phyloP scores from a whole-genome alignment of 1,284 basidiomycete genomes.

The Schizophyllum amplum region DNA sequence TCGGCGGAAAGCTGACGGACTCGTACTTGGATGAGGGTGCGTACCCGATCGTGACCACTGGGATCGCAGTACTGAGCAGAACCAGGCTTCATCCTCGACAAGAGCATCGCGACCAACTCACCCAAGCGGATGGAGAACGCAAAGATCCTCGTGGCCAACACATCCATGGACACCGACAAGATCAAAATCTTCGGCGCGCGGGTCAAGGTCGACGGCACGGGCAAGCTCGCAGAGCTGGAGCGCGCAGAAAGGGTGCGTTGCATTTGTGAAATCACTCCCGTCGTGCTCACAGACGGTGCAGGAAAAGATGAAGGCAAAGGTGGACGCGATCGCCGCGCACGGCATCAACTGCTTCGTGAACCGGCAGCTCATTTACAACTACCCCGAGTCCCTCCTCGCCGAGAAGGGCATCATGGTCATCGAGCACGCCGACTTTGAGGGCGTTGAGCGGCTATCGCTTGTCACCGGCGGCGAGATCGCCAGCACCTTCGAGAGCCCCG shows the following conservation, averaged over 20 bases:
- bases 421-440: slow-evolving; percentile 99
- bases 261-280: background rate
- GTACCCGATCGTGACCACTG: slow-evolving; percentile 10
- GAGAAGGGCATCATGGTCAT: slow-evolving; percentile 95
- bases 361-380: slow-evolving; percentile 99
- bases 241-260: slow-evolving; percentile 76
- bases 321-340: slow-evolving; percentile 89
- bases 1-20: slow-evolving; percentile 96
- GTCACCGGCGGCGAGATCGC: slow-evolving; percentile 99
- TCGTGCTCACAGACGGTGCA: slow-evolving; percentile 22
- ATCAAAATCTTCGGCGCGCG: slow-evolving; percentile 99
- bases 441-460: slow-evolving; percentile 91
- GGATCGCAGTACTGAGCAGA: background rate
- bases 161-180: slow-evolving; percentile 99
- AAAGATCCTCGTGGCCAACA: slow-evolving; percentile 97
- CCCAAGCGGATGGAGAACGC: slow-evolving; percentile 93
- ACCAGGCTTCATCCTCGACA: slow-evolving; percentile 95
- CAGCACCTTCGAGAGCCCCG: slow-evolving; percentile 91
- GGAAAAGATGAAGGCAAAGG: slow-evolving; percentile 99
- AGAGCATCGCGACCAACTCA: slow-evolving; percentile 91
- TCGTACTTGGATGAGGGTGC: slow-evolving; percentile 95
- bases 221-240: slow-evolving; percentile 96
- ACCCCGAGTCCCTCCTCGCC: slow-evolving; percentile 90
- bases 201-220: slow-evolving; percentile 92
- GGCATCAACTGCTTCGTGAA: slow-evolving; percentile 99